Percentiles rank a stretch among this genome's conserved stretches.
Conservation (phyloP, 176 grass and related monocot species). For the Elaeis guineensis region DNA sequence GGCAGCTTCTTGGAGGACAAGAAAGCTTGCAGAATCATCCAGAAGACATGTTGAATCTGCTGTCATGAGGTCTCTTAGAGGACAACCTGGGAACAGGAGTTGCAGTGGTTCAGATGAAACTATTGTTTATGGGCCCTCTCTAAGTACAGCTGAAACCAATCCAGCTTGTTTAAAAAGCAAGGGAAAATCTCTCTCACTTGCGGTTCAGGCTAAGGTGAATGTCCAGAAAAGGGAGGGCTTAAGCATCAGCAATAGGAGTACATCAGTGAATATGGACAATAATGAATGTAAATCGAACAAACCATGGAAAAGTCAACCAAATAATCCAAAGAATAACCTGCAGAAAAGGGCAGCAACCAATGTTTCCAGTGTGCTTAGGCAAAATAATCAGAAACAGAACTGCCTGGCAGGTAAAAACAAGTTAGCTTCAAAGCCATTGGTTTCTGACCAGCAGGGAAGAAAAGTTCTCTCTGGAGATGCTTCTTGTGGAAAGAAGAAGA, state of each 20-base stretch:
- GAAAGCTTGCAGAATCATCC: slow-evolving; percentile 38
- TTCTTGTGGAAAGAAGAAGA: slow-evolving; percentile 54
- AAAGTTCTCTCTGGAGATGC: slow-evolving; percentile 40
- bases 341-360: slow-evolving; percentile 41
- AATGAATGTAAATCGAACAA: slow-evolving; percentile 49
- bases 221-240: slow-evolving; percentile 73
- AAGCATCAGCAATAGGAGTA: slow-evolving; percentile 34
- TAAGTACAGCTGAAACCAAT: slow-evolving; percentile 50
- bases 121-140: slow-evolving; percentile 44
- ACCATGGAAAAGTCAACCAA: slow-evolving; percentile 38
- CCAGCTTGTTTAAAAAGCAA: slow-evolving; percentile 36
- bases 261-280: slow-evolving; percentile 40
- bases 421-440: slow-evolving; percentile 33
- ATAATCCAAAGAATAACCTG: slow-evolving; percentile 48
- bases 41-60: slow-evolving; percentile 22
- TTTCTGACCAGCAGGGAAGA: slow-evolving; percentile 48
- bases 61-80: slow-evolving; percentile 30
- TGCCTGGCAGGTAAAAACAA: slow-evolving; percentile 40
- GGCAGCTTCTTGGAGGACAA: slow-evolving; percentile 26
- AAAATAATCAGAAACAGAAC: slow-evolving; percentile 95
- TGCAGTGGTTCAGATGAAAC: slow-evolving; percentile 62
- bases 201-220: slow-evolving; percentile 71
- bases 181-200: slow-evolving; percentile 62
- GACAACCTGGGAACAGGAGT: slow-evolving; percentile 28
- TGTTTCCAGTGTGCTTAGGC: slow-evolving; percentile 43